phyloP scores from a whole-genome alignment of 345 rosid species.

The Psidium friedrichsthalianum region DNA sequence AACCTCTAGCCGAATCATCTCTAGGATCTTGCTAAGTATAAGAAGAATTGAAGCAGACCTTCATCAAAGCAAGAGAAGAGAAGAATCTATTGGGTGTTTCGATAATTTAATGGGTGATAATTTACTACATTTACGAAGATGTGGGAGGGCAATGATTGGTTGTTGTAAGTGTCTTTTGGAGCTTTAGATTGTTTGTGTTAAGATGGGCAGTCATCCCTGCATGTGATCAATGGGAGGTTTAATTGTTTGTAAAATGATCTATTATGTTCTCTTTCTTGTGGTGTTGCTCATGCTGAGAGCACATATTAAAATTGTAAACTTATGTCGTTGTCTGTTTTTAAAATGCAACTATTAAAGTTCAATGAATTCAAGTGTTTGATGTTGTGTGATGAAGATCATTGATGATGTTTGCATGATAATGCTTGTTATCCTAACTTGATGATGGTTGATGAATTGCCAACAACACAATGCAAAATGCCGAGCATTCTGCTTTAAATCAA shows the following conservation, averaged over 20 bases:
- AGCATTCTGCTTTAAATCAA: neutral
- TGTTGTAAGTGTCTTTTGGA: rapidly evolving
- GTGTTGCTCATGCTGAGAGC: neutral
- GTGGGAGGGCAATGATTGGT: neutral
- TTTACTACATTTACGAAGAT: neutral
- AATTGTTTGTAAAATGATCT: neutral
- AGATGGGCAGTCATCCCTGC: neutral
- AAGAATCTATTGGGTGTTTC: neutral
- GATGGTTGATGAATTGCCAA: too few relatives aligned
- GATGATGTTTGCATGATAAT: too few relatives aligned
- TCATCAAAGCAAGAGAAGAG: neutral
- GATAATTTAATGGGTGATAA: neutral
- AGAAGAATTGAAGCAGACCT: neutral
- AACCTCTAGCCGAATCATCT: neutral
- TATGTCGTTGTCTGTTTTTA: too few relatives aligned
- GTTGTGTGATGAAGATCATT: too few relatives aligned
- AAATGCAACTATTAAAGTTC: too few relatives aligned
- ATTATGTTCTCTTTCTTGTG: neutral
- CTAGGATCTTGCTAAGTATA: neutral
- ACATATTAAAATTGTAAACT: neutral
- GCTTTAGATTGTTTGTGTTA: rapidly evolving
- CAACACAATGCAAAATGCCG: neutral
- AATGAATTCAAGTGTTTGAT: too few relatives aligned
- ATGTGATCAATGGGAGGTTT: neutral
- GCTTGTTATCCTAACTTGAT: too few relatives aligned